Evolutionary conservation across 176 grass and related monocot species (phyloP), one percentile per base, ranked within the genome.

Genomic region (Aegilops umbellulata): DNA sequence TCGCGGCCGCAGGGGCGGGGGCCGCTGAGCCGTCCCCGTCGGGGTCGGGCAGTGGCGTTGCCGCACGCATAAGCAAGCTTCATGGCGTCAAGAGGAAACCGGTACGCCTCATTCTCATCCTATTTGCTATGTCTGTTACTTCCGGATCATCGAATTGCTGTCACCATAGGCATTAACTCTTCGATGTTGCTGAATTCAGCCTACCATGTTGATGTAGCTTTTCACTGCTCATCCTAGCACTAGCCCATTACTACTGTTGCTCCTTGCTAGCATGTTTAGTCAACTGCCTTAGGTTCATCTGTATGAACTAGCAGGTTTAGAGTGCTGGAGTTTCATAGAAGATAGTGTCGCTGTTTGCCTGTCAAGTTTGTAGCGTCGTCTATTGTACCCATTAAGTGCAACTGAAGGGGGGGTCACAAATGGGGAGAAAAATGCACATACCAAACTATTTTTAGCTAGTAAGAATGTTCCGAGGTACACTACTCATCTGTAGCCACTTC

Each of bases 31-130:
- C 68, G 60, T 76, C 79, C 16, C 15, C 80, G 25, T 86, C 63
- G n/a, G 57, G 47, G 30, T 72, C 81, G n/a, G 76, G 81, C 83
- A 84, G 77, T 39, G 84, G 88, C 29, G 83, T 80, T 68, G 30
- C 84, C 24, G 25, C 69, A 20, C 77, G 82, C 23, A 6, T 87
- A 32, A 85, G 89, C 92, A 88, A 78, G 36, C 87, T 92, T 65
- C 82, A 87, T 13, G 63, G 74, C 19, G 78, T 86, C 79, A 89
- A 20, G 53, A 94, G 64, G 77, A 92, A 80, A 49, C 82, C 92
- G 79, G 92, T 97, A 97, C 49, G 83, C 55, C 32, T 92, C 78
- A 57, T 25, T 84, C 72, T 84, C 87, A 46, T 66, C 36, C 26
- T 55, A 23, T 10, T 30, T 51, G 6, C 72, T 8, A 8, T 58